A percentile compares a stretch with the other conserved stretches of the same genome.
phyloP scores from a whole-genome alignment of 805 yeast species.

The Monosporozyma solicola region DNA sequence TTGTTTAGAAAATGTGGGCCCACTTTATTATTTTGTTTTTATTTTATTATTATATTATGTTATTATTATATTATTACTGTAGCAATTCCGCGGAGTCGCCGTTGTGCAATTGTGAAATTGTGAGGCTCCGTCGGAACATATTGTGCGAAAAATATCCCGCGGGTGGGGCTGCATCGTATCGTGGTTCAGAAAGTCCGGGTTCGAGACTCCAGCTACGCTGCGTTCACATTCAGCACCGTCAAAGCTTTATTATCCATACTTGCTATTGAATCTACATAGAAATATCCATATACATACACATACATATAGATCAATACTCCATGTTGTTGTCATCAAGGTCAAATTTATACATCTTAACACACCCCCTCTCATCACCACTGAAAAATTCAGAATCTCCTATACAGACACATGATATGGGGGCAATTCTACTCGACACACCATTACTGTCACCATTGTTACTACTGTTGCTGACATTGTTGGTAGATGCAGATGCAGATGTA shows the following conservation, averaged over 20 bases:
- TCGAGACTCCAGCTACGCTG: no score
- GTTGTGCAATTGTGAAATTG: no score
- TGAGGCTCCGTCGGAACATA: no score
- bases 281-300: slow-evolving; percentile 1
- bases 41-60: no score
- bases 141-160: no score
- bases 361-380: slow-evolving; percentile 84
- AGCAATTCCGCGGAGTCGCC: no score
- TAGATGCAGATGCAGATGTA: slow-evolving; percentile 9
- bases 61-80: no score
- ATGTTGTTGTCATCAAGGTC: slow-evolving; percentile 34
- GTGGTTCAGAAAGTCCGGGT: no score
- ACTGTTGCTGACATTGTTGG: neutral
- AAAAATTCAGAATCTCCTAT: slow-evolving; percentile 84
- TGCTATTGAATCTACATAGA: neutral
- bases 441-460: slow-evolving; percentile 1
- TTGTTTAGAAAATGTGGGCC: no score
- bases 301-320: neutral
- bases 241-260: neutral
- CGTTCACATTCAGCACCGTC: no score
- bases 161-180: no score
- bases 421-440: slow-evolving; percentile 6
- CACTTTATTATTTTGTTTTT: no score
- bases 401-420: slow-evolving; percentile 55
- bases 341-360: slow-evolving; percentile 75